Evolutionary conservation across 2,329 filamentous ascomycete species (phyloP).

Genomic region (Pseudogymnoascus sp.): DNA sequence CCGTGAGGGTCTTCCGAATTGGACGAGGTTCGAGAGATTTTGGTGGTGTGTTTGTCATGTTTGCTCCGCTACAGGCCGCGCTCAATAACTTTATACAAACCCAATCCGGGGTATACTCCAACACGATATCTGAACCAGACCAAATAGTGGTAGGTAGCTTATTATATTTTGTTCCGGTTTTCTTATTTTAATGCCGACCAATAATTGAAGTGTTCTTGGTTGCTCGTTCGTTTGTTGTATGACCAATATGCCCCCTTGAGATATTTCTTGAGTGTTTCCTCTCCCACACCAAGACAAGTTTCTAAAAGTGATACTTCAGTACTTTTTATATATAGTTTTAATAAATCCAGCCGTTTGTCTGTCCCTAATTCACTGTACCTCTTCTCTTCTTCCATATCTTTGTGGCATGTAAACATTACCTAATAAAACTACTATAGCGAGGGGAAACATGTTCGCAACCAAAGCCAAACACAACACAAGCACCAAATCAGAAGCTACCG

Average conservation of each 20-base stretch:
- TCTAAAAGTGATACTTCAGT: background rate
- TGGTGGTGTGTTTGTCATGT: constrained; percentile 10
- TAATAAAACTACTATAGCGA: background rate
- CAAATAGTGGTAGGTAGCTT: background rate
- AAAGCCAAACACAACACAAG: background rate
- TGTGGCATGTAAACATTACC: background rate
- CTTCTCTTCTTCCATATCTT: background rate
- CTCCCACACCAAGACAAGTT: background rate
- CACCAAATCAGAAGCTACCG: background rate
- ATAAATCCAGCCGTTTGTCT: background rate
- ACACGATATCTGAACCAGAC: background rate
- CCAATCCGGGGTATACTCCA: background rate
- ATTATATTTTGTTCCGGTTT: background rate
- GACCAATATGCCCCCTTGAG: background rate
- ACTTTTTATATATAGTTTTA: background rate
- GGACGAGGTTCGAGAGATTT: constrained; percentile 5
- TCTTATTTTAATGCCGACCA: background rate
- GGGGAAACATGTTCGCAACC: background rate
- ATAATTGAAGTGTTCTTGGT: background rate
- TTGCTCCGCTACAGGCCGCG: background rate
- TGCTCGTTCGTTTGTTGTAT: background rate
- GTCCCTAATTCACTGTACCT: background rate
- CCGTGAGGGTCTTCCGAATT: background rate
- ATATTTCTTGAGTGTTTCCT: background rate
- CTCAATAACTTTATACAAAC: background rate